These are phyloP conservation scores for Rhizoclosmatium globosum DNA, from an alignment of 192 early-diverging fungal species.

Conservation along the genomic window DNA sequence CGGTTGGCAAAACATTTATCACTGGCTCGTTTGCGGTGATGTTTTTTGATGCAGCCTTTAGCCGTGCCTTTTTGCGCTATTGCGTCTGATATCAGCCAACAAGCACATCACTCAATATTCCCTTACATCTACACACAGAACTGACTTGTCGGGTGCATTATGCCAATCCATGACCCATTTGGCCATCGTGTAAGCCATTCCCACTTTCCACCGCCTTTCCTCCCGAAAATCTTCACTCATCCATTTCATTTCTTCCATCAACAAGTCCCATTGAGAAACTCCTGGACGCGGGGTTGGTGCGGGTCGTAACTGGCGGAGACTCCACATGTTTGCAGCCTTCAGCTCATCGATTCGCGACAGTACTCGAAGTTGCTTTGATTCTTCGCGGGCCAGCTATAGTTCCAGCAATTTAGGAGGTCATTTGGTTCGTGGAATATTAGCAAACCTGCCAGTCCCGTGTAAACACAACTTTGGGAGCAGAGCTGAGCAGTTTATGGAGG, in stretches of 20 bases:
- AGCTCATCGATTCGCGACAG: slow-evolving; percentile 74
- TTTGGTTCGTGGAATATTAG: not conserved
- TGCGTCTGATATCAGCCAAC: too few species aligned
- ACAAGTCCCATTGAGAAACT: slow-evolving; percentile 77
- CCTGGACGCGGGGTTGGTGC: slow-evolving; percentile 61
- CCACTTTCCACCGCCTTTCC: slow-evolving; percentile 85
- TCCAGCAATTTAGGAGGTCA: not conserved
- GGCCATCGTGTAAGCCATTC: slow-evolving; percentile 69
- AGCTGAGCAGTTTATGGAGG: slow-evolving; percentile 65
- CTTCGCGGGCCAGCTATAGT: slow-evolving; percentile 75
- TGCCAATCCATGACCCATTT: slow-evolving; percentile 81
- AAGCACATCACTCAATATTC: too few species aligned
- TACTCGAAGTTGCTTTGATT: slow-evolving; percentile 70
- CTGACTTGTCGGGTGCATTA: slow-evolving; percentile 67
- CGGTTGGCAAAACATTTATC: too few species aligned
- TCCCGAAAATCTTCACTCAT: slow-evolving; percentile 81
- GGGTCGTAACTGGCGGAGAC: slow-evolving; percentile 76
- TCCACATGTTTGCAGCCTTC: slow-evolving; percentile 76
- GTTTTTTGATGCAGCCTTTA: not conserved
- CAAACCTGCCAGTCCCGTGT: slow-evolving; percentile 81
- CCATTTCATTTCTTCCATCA: slow-evolving; percentile 88
- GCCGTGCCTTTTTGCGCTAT: too few species aligned
- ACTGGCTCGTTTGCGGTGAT: not conserved
- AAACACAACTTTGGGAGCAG: slow-evolving; percentile 70
- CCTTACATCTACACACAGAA: slow-evolving; percentile 71